Percentiles rank a stretch among this genome's conserved stretches.
These are phyloP conservation scores for Discostella pseudostelligera DNA, from an alignment of 108 stramenopile species.

Conservation along the genomic window DNA sequence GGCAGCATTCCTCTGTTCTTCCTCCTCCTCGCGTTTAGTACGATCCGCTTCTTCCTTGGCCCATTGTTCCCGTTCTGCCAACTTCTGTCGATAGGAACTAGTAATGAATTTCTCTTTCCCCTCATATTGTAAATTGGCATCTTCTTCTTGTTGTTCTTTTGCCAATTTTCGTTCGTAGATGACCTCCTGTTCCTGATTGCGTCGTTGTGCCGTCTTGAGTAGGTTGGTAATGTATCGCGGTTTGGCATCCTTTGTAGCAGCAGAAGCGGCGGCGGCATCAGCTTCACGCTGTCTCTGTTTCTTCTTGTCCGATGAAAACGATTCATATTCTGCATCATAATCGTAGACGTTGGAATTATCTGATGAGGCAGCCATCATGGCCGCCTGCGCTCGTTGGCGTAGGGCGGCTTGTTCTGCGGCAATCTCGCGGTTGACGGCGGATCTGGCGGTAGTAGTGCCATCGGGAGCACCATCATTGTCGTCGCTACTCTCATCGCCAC, in stretches of 20 bases:
- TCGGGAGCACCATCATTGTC: constrained; percentile 12
- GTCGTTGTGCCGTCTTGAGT: constrained; percentile 55
- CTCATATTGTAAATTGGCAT: constrained; percentile 50
- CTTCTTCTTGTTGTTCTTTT: constrained; percentile 61
- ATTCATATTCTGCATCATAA: constrained; percentile 76
- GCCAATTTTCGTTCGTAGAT: constrained; percentile 65
- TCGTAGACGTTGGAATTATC: constrained; percentile 50
- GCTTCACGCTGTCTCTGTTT: constrained; percentile 11
- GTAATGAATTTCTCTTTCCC: constrained; percentile 86
- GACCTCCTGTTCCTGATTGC: constrained; percentile 65
- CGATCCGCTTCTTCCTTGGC: constrained; percentile 56
- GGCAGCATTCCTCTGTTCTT: constrained; percentile 44
- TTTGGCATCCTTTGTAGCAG: constrained; percentile 21
- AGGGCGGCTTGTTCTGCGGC: constrained; percentile 68
- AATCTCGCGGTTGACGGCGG: constrained; percentile 63
- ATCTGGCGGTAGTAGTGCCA: constrained; percentile 19
- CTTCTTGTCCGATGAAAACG: constrained; percentile 28
- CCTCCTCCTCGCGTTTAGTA: constrained; percentile 53
- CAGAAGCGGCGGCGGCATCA: background rate
- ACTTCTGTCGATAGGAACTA: constrained; percentile 61
- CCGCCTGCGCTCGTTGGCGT: constrained; percentile 56
- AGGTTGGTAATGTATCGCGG: constrained; percentile 69
- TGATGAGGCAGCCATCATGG: constrained; percentile 24
- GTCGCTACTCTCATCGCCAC: constrained; percentile 32
- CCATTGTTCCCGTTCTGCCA: constrained; percentile 76